Percentiles rank a stretch among this genome's conserved stretches.
Conservation (phyloP, 1,284 basidiomycete species). For the Rhodotorula sp. region DNA sequence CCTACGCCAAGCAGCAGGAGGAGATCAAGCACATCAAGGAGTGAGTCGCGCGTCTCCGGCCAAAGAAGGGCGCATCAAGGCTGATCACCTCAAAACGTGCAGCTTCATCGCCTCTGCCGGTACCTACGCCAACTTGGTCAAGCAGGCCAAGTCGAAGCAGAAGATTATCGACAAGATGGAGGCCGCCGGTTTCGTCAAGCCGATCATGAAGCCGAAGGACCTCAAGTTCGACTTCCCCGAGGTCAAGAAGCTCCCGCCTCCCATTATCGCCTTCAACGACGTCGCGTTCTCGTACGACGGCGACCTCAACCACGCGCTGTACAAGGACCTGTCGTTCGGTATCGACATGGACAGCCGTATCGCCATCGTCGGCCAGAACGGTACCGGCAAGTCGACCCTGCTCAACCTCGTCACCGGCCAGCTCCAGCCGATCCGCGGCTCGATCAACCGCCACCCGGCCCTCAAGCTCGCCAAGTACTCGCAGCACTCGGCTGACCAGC, state of each 20-base stretch:
- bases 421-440: slow-evolving; percentile 79
- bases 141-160: slow-evolving; percentile 98
- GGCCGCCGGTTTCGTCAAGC: slow-evolving; percentile 95
- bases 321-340: slow-evolving; percentile 86
- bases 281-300: slow-evolving; percentile 96
- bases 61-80: neutral
- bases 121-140: slow-evolving; percentile 98
- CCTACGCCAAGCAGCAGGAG: slow-evolving; percentile 96
- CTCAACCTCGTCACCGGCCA: slow-evolving; percentile 88
- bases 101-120: slow-evolving; percentile 90
- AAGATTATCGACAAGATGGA: slow-evolving; percentile 99
- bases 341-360: slow-evolving; percentile 96
- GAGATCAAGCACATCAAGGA: slow-evolving; percentile 98
- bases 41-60: slow-evolving; percentile 51
- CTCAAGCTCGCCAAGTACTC: slow-evolving; percentile 89
- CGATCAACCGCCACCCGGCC: slow-evolving; percentile 79
- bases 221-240: slow-evolving; percentile 96
- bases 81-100: neutral
- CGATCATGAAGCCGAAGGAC: slow-evolving; percentile 69
- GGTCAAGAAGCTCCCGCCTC: slow-evolving; percentile 87
- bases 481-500: slow-evolving; percentile 97
- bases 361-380: slow-evolving; percentile 97
- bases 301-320: slow-evolving; percentile 81
- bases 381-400: slow-evolving; percentile 95
- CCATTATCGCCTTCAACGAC: slow-evolving; percentile 92